phyloP scores from a whole-genome alignment of 345 rosid genomes.

The Cochlearia excelsa region DNA sequence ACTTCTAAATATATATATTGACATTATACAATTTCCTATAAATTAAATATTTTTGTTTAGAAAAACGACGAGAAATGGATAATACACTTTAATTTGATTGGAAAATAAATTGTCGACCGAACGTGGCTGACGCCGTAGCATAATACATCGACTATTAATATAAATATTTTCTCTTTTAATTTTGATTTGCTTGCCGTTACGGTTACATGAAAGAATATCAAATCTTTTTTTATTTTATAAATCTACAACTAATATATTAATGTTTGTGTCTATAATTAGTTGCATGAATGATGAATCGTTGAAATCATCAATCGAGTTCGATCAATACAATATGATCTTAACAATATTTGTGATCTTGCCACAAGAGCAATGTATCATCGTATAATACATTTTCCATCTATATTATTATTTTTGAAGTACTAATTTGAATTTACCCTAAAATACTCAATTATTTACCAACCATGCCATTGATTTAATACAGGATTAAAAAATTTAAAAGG shows the following conservation, averaged over 20 bases:
- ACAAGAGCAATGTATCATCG: slow-evolving; percentile 29
- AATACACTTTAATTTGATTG: slow-evolving; percentile 5
- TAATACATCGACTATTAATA: slow-evolving; percentile 31
- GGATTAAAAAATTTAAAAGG: too few species aligned
- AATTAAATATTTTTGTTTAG: too few species aligned
- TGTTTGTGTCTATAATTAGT: slow-evolving; percentile 9
- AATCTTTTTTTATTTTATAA: background rate
- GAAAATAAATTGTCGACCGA: slow-evolving; percentile 31
- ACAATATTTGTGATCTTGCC: slow-evolving; percentile 17
- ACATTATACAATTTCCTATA: too few species aligned
- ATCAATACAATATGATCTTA: slow-evolving; percentile 1
- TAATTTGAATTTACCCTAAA: too few species aligned
- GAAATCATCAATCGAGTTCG: background rate
- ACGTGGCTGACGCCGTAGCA: slow-evolving; percentile 36
- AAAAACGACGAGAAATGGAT: too few species aligned
- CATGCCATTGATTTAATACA: too few species aligned
- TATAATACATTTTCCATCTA: slow-evolving; percentile 5
- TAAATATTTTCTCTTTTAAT: slow-evolving; percentile 24
- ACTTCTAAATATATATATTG: too few species aligned
- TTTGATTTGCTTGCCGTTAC: slow-evolving; percentile 38
- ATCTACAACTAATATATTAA: slow-evolving; percentile 7
- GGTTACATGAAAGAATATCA: slow-evolving; percentile 2
- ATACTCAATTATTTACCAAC: too few species aligned
- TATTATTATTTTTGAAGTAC: too few species aligned
- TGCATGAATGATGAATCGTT: slow-evolving; percentile 13